Evolutionary conservation across 768 basidiomycete genomes (phyloP).

Genomic region (Trametes cinnabarina): DNA sequence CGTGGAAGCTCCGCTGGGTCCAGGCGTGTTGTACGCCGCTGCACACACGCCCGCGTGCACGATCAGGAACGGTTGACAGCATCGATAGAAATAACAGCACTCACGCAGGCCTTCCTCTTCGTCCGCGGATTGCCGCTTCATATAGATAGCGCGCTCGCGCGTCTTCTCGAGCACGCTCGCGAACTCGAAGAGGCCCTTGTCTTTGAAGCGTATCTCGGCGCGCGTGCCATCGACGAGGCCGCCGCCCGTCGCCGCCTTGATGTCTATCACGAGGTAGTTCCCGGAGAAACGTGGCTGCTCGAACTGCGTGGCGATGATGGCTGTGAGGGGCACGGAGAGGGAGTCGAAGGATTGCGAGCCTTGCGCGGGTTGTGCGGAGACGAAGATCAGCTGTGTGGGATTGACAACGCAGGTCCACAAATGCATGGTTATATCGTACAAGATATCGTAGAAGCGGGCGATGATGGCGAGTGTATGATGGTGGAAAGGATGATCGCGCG

Average conservation of each 20-base stretch:
- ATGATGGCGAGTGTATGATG: not conserved
- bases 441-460: not conserved
- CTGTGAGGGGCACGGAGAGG: constrained; percentile 54
- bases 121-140: constrained; percentile 59
- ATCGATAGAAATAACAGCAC: constrained; percentile 28
- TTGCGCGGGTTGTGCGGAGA: constrained; percentile 15
- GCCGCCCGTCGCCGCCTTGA: constrained; percentile 67
- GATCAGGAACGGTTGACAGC: not conserved
- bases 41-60: not conserved
- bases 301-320: constrained; percentile 67
- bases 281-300: constrained; percentile 72
- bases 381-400: constrained; percentile 59
- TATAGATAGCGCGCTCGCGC: constrained; percentile 70
- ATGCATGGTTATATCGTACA: not conserved
- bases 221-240: constrained; percentile 62
- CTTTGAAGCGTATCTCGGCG: constrained; percentile 65
- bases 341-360: constrained; percentile 36
- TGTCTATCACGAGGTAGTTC: constrained; percentile 65
- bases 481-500: not conserved
- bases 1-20: constrained; percentile 16
- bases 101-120: constrained; percentile 63
- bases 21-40: constrained; percentile 23
- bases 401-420: not conserved
- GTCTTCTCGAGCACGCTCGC: constrained; percentile 72
- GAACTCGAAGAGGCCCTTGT: constrained; percentile 72